These are phyloP conservation scores for Aleurites moluccanus DNA, from an alignment of 441 rosid genomes.

Conservation along the genomic window DNA sequence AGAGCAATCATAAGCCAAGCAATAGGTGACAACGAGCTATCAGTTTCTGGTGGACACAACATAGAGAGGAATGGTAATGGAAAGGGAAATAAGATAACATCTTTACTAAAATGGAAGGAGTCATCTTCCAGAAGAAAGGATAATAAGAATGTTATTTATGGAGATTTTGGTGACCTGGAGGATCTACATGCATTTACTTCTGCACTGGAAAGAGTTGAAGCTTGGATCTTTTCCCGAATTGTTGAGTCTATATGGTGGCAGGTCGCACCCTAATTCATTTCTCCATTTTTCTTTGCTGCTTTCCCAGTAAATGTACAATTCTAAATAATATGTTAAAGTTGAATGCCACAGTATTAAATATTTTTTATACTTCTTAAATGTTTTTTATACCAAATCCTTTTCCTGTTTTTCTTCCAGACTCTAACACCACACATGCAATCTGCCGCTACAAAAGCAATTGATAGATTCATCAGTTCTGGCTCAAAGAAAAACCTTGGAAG, in stretches of 20 bases:
- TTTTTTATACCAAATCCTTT: constrained; percentile 27
- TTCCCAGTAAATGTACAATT: neutral
- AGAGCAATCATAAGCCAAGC: constrained; percentile 66
- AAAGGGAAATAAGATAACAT: constrained; percentile 37
- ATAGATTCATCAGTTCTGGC: constrained; percentile 37
- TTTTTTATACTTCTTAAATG: constrained; percentile 17
- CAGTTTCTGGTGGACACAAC: constrained; percentile 36
- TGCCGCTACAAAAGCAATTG: constrained; percentile 43
- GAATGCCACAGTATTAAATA: neutral
- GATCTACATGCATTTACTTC: constrained; percentile 51
- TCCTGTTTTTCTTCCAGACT: constrained; percentile 53
- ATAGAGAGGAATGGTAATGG: constrained; percentile 36
- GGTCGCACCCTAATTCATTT: constrained; percentile 39
- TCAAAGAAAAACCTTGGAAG: constrained; percentile 50
- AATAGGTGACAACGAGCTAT: constrained; percentile 36
- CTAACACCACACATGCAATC: constrained; percentile 94
- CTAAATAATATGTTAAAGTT: neutral
- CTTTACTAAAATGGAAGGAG: constrained; percentile 66
- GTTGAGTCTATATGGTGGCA: constrained; percentile 99
- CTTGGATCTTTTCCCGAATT: constrained; percentile 89
- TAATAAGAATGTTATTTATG: constrained; percentile 24
- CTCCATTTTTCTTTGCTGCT: constrained; percentile 1
- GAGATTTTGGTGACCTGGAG: constrained; percentile 53
- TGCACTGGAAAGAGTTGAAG: constrained; percentile 85
- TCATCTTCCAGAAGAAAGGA: constrained; percentile 43